Evolutionary conservation across 495 filamentous ascomycete genomes (phyloP).

Genomic region (Tuber magnatum): DNA sequence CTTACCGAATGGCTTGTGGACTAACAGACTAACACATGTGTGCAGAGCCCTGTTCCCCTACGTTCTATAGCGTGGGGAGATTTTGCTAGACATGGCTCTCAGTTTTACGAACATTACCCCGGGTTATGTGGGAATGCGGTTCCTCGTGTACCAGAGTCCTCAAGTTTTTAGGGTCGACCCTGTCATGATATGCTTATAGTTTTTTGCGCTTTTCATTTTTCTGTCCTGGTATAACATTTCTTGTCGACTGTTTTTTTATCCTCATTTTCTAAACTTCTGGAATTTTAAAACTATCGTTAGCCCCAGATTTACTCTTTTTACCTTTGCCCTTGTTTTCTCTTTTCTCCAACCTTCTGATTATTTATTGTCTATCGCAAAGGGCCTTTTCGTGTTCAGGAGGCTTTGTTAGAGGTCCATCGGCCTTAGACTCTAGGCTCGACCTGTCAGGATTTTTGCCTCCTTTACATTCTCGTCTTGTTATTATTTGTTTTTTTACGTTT

Average conservation of each 20-base stretch:
- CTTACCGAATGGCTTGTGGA: background rate
- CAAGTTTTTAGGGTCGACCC: background rate
- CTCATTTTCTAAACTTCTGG: background rate
- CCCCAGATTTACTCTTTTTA: background rate
- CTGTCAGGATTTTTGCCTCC: background rate
- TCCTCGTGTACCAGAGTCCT: background rate
- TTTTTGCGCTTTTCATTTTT: background rate
- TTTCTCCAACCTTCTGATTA: background rate
- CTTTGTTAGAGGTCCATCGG: background rate
- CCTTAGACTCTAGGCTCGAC: background rate
- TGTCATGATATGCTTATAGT: background rate
- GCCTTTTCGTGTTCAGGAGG: background rate
- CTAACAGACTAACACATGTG: slow-evolving; percentile 38
- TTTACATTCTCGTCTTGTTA: background rate
- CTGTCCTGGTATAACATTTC: slow-evolving; percentile 4
- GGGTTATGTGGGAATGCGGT: slow-evolving; percentile 7
- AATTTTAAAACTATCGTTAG: slow-evolving; percentile 1
- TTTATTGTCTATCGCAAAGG: background rate
- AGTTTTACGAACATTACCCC: slow-evolving; percentile 1
- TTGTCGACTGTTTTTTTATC: background rate
- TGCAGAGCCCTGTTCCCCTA: slow-evolving; percentile 53
- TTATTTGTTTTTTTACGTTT: background rate
- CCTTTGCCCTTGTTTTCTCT: background rate
- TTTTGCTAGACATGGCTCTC: background rate
- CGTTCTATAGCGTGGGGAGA: slow-evolving; percentile 40